Percentiles rank a stretch among this genome's conserved stretches.
Evolutionary conservation across 176 grass and related monocot genomes (phyloP).

Genomic region (Carex myosuroides): DNA sequence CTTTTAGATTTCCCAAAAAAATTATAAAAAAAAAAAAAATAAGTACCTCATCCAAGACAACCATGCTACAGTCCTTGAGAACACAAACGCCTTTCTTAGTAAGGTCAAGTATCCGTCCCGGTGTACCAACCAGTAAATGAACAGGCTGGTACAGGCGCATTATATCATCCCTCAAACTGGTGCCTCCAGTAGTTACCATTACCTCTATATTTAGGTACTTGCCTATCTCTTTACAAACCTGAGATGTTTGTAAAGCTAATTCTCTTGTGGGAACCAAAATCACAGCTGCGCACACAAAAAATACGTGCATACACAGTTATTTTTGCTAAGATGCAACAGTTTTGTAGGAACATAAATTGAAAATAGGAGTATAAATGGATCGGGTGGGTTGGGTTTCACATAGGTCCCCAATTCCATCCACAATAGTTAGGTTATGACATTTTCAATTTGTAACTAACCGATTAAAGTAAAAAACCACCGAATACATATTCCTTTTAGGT

Average conservation of each 20-base stretch:
- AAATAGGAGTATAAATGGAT: not conserved
- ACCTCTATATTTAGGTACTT: slow-evolving; percentile 90
- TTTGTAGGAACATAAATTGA: not conserved
- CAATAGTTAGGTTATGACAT: not conserved
- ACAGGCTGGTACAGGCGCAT: slow-evolving; percentile 81
- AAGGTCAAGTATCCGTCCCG: slow-evolving; percentile 87
- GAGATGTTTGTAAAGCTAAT: slow-evolving; percentile 91
- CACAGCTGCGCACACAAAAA: slow-evolving; percentile 50
- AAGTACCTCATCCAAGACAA: slow-evolving; percentile 93
- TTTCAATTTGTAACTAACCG: not conserved
- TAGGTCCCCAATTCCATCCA: not conserved
- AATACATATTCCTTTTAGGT: not conserved
- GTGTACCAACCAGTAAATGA: slow-evolving; percentile 89
- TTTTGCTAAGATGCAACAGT: not conserved
- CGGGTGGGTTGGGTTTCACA: not conserved
- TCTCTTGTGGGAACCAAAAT: slow-evolving; percentile 97
- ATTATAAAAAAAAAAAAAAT: not conserved
- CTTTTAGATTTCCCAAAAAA: slow-evolving; percentile 1
- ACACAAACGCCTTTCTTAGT: slow-evolving; percentile 87
- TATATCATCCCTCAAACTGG: slow-evolving; percentile 92
- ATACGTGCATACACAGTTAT: not conserved
- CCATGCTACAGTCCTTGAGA: slow-evolving; percentile 79
- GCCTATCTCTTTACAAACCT: slow-evolving; percentile 96
- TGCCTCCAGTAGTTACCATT: slow-evolving; percentile 97
- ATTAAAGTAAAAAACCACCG: not conserved